Evolutionary conservation across 257 asterid species (phyloP).

Genomic region (Primulina tabacum): DNA sequence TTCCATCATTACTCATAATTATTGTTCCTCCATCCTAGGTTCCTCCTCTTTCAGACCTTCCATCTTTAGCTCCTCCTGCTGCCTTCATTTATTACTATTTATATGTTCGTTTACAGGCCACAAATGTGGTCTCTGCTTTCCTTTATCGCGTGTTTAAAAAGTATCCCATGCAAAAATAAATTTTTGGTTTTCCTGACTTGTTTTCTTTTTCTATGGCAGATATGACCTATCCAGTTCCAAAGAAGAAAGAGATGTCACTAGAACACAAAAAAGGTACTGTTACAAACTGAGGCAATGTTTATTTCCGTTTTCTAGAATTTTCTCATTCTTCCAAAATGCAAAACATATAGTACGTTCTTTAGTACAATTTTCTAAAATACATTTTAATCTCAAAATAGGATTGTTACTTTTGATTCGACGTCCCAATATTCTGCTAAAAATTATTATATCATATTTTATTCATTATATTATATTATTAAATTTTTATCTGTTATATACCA

Average conservation of each 20-base stretch:
- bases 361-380: no score
- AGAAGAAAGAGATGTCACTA: constrained; percentile 71
- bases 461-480: background rate
- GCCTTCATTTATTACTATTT: background rate
- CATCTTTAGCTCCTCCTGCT: background rate
- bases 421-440: background rate
- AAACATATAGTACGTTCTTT: background rate
- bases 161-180: background rate
- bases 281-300: background rate
- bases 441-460: background rate
- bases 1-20: background rate
- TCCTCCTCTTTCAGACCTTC: background rate
- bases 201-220: constrained; percentile 46
- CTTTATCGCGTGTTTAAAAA: background rate
- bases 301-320: constrained; percentile 5
- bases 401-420: background rate
- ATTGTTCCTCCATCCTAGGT: background rate
- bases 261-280: constrained; percentile 55
- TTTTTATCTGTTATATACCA: background rate
- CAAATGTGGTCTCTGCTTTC: background rate
- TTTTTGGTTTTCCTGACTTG: background rate
- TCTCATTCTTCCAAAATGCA: background rate
- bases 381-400: background rate
- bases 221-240: constrained; percentile 64
- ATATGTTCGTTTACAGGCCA: background rate